phyloP scores from a whole-genome alignment of 768 basidiomycete genomes.

The Boletus speciosus region DNA sequence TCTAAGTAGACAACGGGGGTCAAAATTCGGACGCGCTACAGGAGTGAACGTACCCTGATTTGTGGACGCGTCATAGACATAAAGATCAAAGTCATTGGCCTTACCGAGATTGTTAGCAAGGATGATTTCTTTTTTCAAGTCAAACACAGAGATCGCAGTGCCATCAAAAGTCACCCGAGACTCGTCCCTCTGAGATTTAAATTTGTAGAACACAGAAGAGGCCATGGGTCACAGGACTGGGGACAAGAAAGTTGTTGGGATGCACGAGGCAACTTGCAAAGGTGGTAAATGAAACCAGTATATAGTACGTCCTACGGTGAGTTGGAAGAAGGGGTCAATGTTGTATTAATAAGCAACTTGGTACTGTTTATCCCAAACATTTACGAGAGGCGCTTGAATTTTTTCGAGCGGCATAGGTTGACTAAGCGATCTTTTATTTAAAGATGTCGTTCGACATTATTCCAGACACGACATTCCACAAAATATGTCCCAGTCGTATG shows the following conservation, averaged over 20 bases:
- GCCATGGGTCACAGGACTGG: constrained; percentile 47
- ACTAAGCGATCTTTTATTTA: constrained; percentile 17
- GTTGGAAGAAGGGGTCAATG: constrained; percentile 2
- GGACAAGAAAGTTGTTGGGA: constrained; percentile 10
- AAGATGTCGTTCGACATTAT: constrained; percentile 17
- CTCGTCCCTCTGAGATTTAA: constrained; percentile 93
- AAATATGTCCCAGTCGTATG: constrained; percentile 30
- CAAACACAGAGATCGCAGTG: constrained; percentile 98
- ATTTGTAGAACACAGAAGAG: constrained; percentile 97
- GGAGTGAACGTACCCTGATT: constrained; percentile 72
- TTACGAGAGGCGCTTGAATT: constrained; percentile 24
- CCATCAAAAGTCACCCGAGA: constrained; percentile 97
- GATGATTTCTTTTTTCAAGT: constrained; percentile 98
- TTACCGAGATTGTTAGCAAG: constrained; percentile 93
- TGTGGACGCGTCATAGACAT: constrained; percentile 76
- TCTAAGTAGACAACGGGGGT: constrained; percentile 44
- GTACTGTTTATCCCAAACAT: neutral
- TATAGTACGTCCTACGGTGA: constrained; percentile 24
- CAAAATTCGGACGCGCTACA: neutral
- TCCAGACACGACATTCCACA: neutral
- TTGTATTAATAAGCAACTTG: constrained; percentile 6
- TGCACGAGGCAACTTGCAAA: constrained; percentile 13
- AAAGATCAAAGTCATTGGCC: constrained; percentile 95
- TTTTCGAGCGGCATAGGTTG: constrained; percentile 12
- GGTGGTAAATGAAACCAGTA: constrained; percentile 10